Base-by-base conservation (phyloP, 495 filamentous ascomycete genomes). In the Tuber brumale region DNA sequence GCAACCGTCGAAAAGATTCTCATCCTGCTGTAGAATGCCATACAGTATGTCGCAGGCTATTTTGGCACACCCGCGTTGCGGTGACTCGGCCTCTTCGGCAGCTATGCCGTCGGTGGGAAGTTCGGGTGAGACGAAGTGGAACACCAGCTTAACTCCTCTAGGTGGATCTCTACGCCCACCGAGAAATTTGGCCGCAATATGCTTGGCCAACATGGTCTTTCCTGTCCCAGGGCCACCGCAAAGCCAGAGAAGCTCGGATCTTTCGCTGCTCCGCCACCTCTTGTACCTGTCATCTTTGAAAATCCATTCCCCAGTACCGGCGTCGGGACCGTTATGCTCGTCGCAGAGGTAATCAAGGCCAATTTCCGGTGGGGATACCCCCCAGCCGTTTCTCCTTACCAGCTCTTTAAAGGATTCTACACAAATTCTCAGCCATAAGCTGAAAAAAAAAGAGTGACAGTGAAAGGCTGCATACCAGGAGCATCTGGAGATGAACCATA, bases 111-210 rank as follows among this genome's bases (percentile, higher is more conserved):
- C 51, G 0, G 10, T 31, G 10, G n/a, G n/a, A 14, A 61, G n/a
- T 4, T 61, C n/a, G 23, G 51, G 51, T 3, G n/a, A 16, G n/a
- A 16, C 51, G 12, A 61, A 61, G 27, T 16, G 1, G 51, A 31
- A 61, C 16, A 31, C 51, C 10, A 61, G 14, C 31, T 1, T 31
- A 16, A 16, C n/a, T 2, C 12, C 51, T 1, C 12, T 3, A 16
- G 0, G n/a, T 3, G n/a, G 10, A 27, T 31, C n/a, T 9, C 3
- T 10, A 3, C 0, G 51, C 14, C 10, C n/a, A 31, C 0, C 2
- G 51, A 61, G 51, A 31, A 31, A 61, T 61, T 61, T 31, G 10
- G n/a, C n/a, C 0, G 51, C 51, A 16, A 61, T 12, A 16, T 4
- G 9, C 51, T 27, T 61, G 12, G 51, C n/a, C n/a, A 61, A 61